Conservation (phyloP, 2,329 filamentous ascomycete species). For the Colletotrichum costaricense region DNA sequence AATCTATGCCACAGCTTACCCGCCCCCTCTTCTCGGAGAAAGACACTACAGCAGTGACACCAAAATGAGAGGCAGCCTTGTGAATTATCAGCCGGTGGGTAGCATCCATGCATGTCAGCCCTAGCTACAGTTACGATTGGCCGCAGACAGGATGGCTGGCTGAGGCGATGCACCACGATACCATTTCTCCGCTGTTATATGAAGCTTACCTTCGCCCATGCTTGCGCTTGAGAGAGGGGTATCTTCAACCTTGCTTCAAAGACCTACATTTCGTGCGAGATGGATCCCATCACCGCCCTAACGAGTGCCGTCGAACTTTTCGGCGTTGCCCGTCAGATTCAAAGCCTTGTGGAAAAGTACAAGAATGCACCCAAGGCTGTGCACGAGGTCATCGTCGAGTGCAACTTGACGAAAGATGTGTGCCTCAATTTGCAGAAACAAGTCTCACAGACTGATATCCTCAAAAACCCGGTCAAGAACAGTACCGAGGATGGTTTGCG, state of each 20-base stretch:
- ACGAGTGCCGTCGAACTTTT: constrained; percentile 15
- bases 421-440: background rate
- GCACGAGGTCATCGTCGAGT: background rate
- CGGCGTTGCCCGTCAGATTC: background rate
- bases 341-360: constrained; percentile 13
- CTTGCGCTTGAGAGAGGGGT: background rate
- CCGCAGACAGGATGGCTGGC: background rate
- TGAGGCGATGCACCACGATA: background rate
- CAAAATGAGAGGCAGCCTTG: background rate
- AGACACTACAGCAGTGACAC: background rate
- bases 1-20: background rate
- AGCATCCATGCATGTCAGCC: constrained; percentile 4
- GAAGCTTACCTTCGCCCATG: background rate
- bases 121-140: background rate
- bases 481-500: background rate
- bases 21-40: background rate
- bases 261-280: background rate
- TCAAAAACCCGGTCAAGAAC: background rate
- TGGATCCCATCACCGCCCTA: constrained; percentile 15
- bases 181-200: background rate
- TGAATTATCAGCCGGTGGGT: background rate
- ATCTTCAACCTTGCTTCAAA: background rate
- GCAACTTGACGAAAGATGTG: constrained; percentile 3
- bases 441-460: background rate
- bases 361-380: constrained; percentile 14